phyloP scores from a whole-genome alignment of 495 filamentous ascomycete species.

The Penicillium herquei region DNA sequence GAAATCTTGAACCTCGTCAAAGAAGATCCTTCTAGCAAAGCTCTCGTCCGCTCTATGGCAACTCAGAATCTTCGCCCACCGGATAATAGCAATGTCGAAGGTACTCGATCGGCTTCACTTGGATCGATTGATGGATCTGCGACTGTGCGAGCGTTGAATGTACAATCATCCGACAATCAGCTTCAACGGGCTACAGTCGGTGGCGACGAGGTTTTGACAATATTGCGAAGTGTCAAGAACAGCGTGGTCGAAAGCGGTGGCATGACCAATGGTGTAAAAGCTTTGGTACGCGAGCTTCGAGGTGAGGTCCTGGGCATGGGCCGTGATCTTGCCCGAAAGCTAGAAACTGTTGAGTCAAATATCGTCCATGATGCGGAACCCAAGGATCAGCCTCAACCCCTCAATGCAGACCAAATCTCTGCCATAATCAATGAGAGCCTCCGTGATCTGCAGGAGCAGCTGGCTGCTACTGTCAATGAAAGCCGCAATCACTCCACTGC shows the following conservation, averaged over 20 bases:
- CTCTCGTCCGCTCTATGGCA: slow-evolving; percentile 49
- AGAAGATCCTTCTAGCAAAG: slow-evolving; percentile 57
- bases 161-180: slow-evolving; percentile 19
- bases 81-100: slow-evolving; percentile 5
- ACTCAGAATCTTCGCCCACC: neutral
- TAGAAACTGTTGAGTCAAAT: slow-evolving; percentile 62
- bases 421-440: slow-evolving; percentile 77
- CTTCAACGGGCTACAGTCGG: slow-evolving; percentile 33
- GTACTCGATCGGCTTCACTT: slow-evolving; percentile 16
- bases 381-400: slow-evolving; percentile 39
- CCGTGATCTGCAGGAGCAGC: slow-evolving; percentile 73
- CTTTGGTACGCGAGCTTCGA: slow-evolving; percentile 80
- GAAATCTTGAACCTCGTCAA: slow-evolving; percentile 77
- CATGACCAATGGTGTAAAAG: slow-evolving; percentile 86
- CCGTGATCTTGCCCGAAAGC: slow-evolving; percentile 75
- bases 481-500: slow-evolving; percentile 64
- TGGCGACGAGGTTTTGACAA: slow-evolving; percentile 62
- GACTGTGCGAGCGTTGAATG: slow-evolving; percentile 24
- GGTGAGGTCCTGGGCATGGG: slow-evolving; percentile 95
- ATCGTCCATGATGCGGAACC: slow-evolving; percentile 33
- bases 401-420: slow-evolving; percentile 67
- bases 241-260: slow-evolving; percentile 82
- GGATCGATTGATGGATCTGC: slow-evolving; percentile 26
- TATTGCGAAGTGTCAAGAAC: slow-evolving; percentile 80
- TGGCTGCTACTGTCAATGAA: slow-evolving; percentile 72